These are phyloP conservation scores for Cystofilobasidium ferigula DNA, from an alignment of 768 basidiomycete species.

Conservation along the genomic window DNA sequence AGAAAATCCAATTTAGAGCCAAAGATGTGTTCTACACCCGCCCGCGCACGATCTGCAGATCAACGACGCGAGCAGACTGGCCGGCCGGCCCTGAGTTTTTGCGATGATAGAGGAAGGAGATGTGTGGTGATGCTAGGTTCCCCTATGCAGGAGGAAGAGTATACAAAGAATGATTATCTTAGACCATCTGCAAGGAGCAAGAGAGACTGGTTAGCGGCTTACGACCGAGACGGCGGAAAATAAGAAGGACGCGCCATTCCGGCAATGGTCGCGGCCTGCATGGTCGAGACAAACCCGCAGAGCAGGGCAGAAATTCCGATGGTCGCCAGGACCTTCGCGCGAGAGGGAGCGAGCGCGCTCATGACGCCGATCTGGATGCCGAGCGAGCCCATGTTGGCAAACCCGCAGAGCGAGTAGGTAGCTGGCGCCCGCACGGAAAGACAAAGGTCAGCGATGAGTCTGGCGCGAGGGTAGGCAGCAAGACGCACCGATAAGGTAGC, in stretches of 20 bases:
- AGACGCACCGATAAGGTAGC: conserved; percentile 66
- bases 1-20: no score
- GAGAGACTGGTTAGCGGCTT: not conserved
- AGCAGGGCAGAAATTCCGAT: conserved; percentile 50
- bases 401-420: conserved; percentile 80
- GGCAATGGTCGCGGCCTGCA: not conserved
- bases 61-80: no score
- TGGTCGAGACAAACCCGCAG: conserved; percentile 33
- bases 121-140: no score
- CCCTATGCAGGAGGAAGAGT: not conserved
- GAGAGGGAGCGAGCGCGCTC: conserved; percentile 56
- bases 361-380: conserved; percentile 78
- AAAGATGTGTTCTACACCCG: no score
- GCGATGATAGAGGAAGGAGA: no score
- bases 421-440: no score
- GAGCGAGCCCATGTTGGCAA: conserved; percentile 58
- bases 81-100: no score
- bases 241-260: not conserved
- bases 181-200: not conserved
- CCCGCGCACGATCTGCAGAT: no score
- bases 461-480: no score
- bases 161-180: not conserved
- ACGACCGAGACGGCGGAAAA: not conserved
- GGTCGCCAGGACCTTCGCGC: conserved; percentile 57
- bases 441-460: no score